Base-by-base conservation (phyloP, 192 early-diverging fungal species). In the Coemansia sp. region DNA sequence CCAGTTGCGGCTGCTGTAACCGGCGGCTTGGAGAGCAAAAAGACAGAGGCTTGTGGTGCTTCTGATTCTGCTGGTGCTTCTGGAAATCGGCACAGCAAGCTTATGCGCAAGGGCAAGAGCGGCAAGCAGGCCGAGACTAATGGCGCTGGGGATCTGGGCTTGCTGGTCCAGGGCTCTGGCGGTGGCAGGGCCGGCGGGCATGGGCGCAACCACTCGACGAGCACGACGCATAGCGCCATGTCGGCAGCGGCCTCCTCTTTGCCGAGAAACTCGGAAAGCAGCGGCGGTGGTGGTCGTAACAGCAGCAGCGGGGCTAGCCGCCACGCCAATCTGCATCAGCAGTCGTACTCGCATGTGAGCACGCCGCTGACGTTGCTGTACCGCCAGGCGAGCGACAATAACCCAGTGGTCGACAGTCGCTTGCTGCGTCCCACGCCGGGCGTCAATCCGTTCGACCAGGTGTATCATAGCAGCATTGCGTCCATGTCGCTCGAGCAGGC, bases 401-500 rank as follows among this genome's bases (percentile, higher is more conserved):
- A 58, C 14, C 56, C 56, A 8, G 56, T 58, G 56, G 56, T 58
- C 2, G 56, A 58, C 35, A 58, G 22, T 14, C 56, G 56, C 29
- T n/a, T 58, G 36, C 4, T 58, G 36, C 56, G 56, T 19, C 56
- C 56, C 19, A 58, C 56, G 7, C 56, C 56, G 3, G 56, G 56
- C 7, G 36, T 58, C 56, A 58, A 58, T 39, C 74, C 79, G 11
- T 82, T 73, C 32, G 79, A 82, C 60, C 19, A 49, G 24, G 64
- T 82, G 31, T 73, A 70, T 58, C 40, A 54, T 11, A 60, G 41
- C 37, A 71, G 54, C 36, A 56, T 65, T 0, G 74, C 71, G 17
- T 65, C 78, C 6, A 74, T 82, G 60, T 65, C 70, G 36, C 39
- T 82, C 56, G 79, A 75, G 39, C 62, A 76, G 40, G 79, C 74